These are phyloP conservation scores for Rhazya stricta DNA, from an alignment of 257 asterid genomes.

Conservation along the genomic window DNA sequence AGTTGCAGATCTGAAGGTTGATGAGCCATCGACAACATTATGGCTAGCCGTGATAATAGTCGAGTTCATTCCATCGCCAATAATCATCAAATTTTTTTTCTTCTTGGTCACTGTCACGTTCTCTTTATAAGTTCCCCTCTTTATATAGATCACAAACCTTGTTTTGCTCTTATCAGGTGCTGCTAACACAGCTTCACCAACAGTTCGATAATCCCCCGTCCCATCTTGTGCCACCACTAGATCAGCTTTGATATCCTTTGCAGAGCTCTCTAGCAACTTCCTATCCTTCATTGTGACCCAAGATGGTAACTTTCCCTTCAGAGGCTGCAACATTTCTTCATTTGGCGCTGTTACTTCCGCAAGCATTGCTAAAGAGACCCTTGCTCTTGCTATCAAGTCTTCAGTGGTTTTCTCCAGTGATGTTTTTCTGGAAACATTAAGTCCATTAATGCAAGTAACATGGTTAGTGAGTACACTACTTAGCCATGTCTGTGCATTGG, in stretches of 20 bases:
- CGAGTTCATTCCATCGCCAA: slow-evolving; percentile 50
- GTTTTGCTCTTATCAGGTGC: slow-evolving; percentile 31
- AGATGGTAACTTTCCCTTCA: slow-evolving; percentile 23
- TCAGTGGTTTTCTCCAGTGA: slow-evolving; percentile 10
- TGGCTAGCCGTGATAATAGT: slow-evolving; percentile 44
- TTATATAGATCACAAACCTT: slow-evolving; percentile 43
- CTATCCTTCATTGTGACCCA: slow-evolving; percentile 41
- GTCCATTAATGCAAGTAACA: slow-evolving; percentile 46
- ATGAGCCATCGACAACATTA: slow-evolving; percentile 40
- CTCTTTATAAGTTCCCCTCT: slow-evolving; percentile 47
- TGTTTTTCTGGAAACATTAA: slow-evolving; percentile 1
- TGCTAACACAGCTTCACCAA: slow-evolving; percentile 44
- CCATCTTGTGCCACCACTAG: slow-evolving; percentile 45
- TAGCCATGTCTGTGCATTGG: slow-evolving; percentile 38
- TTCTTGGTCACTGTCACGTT: slow-evolving; percentile 37
- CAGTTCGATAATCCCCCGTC: slow-evolving; percentile 35
- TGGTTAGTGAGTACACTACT: slow-evolving; percentile 54
- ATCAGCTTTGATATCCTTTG: slow-evolving; percentile 25
- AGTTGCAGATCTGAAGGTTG: slow-evolving; percentile 53
- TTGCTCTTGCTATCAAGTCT: slow-evolving; percentile 32
- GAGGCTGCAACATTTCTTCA: background rate
- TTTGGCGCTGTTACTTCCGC: slow-evolving; percentile 13
- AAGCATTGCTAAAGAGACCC: slow-evolving; percentile 36
- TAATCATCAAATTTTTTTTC: slow-evolving; percentile 45
- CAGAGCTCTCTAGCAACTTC: slow-evolving; percentile 28